Percentiles rank a stretch among this genome's conserved stretches.
Conservation (phyloP, 2,329 filamentous ascomycete genomes). For the Ilyonectria destructans region DNA sequence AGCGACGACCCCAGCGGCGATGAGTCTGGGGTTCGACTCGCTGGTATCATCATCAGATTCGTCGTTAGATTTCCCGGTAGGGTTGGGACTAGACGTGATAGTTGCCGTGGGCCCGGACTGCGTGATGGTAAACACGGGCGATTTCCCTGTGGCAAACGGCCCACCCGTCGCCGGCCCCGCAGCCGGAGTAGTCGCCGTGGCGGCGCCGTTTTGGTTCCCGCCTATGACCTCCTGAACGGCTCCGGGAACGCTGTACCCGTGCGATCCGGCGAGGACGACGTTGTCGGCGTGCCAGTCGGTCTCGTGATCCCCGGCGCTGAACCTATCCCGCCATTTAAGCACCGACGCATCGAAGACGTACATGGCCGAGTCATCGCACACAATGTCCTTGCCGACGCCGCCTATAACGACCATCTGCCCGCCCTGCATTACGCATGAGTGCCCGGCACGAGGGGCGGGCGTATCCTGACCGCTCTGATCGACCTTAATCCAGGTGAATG, state of each 20-base stretch:
- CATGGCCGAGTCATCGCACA: constrained; percentile 73
- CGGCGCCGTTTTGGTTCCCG: constrained; percentile 66
- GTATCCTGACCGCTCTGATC: constrained; percentile 70
- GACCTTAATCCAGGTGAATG: constrained; percentile 75
- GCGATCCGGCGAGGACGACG: constrained; percentile 61
- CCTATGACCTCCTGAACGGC: constrained; percentile 67
- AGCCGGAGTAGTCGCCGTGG: constrained; percentile 67
- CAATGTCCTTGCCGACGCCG: constrained; percentile 67
- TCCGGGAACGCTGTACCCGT: constrained; percentile 69
- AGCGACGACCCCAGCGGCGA: constrained; percentile 72
- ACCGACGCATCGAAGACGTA: constrained; percentile 82
- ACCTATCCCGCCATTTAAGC: constrained; percentile 71
- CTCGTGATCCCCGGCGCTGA: constrained; percentile 74
- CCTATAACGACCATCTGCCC: constrained; percentile 77
- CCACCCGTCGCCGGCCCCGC: constrained; percentile 73
- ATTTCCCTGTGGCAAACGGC: constrained; percentile 79
- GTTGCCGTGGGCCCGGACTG: constrained; percentile 65
- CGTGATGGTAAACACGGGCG: constrained; percentile 80
- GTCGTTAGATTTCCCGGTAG: constrained; percentile 49
- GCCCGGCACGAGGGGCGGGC: constrained; percentile 59
- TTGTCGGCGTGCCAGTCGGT: constrained; percentile 69
- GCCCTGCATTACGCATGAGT: constrained; percentile 72
- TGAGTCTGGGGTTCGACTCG: constrained; percentile 58
- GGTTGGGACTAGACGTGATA: constrained; percentile 46
- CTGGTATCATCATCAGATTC: constrained; percentile 6